Evolutionary conservation across 371 early-diverging fungal species (phyloP), one percentile per base, ranked within the genome.

Genomic region (Rhizopus microsporus): DNA sequence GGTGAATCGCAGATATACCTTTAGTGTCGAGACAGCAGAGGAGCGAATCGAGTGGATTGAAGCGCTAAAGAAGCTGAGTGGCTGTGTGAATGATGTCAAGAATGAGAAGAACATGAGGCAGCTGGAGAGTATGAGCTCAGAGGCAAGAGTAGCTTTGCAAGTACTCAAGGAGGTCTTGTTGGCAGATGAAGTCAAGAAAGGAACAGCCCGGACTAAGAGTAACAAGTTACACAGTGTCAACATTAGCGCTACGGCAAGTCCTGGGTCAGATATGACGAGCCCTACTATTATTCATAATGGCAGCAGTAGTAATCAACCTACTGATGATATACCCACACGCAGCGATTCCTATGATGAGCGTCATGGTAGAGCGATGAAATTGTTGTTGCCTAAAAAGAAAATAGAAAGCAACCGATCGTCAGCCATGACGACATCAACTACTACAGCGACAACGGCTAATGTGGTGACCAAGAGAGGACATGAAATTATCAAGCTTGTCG

Each of bases 401-500:
- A 16, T 33, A 10, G 59, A 57, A 47, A 57, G 59, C 0, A 45
- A 60, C n/a, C 50, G 57, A 3, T 49, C 44, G 10, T 47, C 53
- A 3, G 15, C 39, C 16, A 37, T 54, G 3, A 37, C 50, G 5
- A 13, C 56, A 4, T 12, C 44, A 1, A 39, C 50, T 0, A 1
- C 44, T 3, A 56, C 66, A 15, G 45, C 62, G 53, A 62, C 74
- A 46, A 49, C 80, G 37, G 66, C 77, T 47, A 69, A 74, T 59
- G 75, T 79, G 49, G 61, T 81, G 15, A 78, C 77, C 12, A 80
- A 77, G 59, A 51, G 77, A 31, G 80, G 80, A 1, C 72, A 80
- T 65, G 85, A 85, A 48, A 72, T 85, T 17, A 71, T 83, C 23
- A 72, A 78, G 15, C 45, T 85, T 16, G 82, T 80, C n/a, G 83